A percentile compares a stretch with the other conserved stretches of the same genome.
Conservation (phyloP, 208 protist genomes). For the Acanthamoeba triangularis region DNA sequence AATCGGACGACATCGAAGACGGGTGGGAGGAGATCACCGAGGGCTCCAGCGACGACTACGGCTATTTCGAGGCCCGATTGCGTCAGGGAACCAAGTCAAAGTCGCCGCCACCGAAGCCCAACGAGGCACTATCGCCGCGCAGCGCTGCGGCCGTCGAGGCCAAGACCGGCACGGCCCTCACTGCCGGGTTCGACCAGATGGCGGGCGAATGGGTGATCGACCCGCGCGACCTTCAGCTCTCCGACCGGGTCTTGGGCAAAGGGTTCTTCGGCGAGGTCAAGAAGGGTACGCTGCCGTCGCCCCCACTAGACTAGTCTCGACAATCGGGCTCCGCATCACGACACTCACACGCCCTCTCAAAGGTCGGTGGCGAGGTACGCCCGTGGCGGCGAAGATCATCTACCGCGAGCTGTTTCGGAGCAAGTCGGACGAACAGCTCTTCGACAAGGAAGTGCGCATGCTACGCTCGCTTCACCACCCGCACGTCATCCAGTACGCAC, state of each 20-base stretch:
- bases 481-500: constrained; percentile 22
- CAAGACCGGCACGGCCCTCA: not conserved
- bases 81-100: not conserved
- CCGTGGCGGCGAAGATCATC: constrained; percentile 15
- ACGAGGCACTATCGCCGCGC: not conserved
- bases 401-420: constrained; percentile 27
- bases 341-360: not conserved
- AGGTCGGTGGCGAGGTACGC: constrained; percentile 30
- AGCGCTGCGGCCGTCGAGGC: not conserved
- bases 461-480: constrained; percentile 35
- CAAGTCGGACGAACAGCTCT: constrained; percentile 37
- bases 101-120: not conserved
- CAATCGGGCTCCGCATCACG: not conserved
- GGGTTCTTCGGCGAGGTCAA: constrained; percentile 53
- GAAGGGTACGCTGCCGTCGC: not conserved
- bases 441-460: constrained; percentile 46
- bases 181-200: not conserved
- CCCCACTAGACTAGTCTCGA: not conserved
- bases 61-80: not conserved
- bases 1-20: not conserved
- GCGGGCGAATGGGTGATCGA: constrained; percentile 19
- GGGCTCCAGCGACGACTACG: constrained; percentile 1
- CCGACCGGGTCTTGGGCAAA: constrained; percentile 34
- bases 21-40: constrained; percentile 9
- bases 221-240: not conserved